Conservation (phyloP, 192 early-diverging fungal genomes). For the Linderina pennispora region DNA sequence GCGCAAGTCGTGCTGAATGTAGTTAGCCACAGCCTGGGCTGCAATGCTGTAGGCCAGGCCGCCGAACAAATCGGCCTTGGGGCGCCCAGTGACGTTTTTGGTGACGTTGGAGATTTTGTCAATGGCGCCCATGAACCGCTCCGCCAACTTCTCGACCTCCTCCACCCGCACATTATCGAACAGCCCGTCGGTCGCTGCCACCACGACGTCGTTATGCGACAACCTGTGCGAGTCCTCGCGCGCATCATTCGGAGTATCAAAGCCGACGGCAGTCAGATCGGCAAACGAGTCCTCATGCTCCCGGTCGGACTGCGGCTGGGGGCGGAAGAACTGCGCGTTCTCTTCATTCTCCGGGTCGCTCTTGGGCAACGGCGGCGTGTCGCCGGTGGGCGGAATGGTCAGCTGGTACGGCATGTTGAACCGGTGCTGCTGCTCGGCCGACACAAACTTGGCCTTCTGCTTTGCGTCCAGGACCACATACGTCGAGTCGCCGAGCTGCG, state of each 20-base stretch:
- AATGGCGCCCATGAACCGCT: constrained; percentile 38
- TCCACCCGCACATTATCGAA: constrained; percentile 43
- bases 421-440: constrained; percentile 43
- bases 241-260: constrained; percentile 36
- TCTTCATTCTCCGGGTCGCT: constrained; percentile 2
- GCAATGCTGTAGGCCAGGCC: constrained; percentile 42
- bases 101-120: constrained; percentile 5
- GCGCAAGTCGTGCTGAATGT: constrained; percentile 35
- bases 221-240: constrained; percentile 16
- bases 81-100: not conserved
- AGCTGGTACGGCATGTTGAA: constrained; percentile 48
- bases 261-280: constrained; percentile 22
- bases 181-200: constrained; percentile 44
- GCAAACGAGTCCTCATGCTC: constrained; percentile 24
- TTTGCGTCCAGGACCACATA: constrained; percentile 24
- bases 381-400: constrained; percentile 30
- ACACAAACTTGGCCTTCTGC: constrained; percentile 20
- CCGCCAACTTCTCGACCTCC: constrained; percentile 39
- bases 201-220: constrained; percentile 28
- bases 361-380: not conserved
- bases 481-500: constrained; percentile 45
- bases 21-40: constrained; percentile 40
- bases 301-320: constrained; percentile 2
- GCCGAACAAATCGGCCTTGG: constrained; percentile 29
- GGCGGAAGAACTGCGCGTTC: constrained; percentile 36